A percentile compares a stretch with the other conserved stretches of the same genome.
These are phyloP conservation scores for Candida methanosorbosa DNA, from an alignment of 805 yeast genomes.

Conservation along the genomic window DNA sequence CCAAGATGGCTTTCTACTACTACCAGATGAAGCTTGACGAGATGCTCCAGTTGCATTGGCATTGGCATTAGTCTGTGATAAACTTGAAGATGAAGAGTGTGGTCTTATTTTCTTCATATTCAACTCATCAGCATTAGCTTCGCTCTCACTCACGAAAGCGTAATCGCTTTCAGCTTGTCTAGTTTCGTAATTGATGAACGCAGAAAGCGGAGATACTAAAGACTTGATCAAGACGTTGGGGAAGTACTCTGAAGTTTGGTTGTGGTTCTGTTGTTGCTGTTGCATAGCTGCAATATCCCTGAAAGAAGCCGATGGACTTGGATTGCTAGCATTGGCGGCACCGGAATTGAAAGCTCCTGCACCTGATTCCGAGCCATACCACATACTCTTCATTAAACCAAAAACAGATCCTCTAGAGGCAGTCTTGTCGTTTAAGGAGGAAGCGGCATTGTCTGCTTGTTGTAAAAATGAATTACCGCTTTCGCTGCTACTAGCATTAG, in stretches of 20 bases:
- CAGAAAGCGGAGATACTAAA: not conserved
- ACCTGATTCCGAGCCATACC: too few species aligned
- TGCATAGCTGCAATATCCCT: too few species aligned
- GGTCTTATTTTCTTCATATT: not conserved
- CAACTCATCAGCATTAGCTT: conserved; percentile 10
- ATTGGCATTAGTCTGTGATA: not conserved
- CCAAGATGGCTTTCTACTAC: conserved; percentile 14
- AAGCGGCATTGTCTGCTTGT: too few species aligned
- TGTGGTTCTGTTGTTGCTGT: too few species aligned
- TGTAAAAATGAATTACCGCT: too few species aligned
- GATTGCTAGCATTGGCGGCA: too few species aligned
- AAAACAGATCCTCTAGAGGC: too few species aligned
- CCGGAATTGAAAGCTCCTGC: too few species aligned
- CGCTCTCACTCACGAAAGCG: conserved; percentile 37
- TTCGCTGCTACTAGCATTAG: too few species aligned
- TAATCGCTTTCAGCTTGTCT: conserved; percentile 19
- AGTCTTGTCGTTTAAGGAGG: too few species aligned
- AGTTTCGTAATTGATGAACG: not conserved
- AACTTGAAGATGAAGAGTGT: not conserved
- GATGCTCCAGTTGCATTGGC: not conserved
- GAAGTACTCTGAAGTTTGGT: not conserved
- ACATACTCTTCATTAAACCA: too few species aligned
- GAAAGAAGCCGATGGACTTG: not conserved
- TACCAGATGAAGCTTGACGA: conserved; percentile 3
- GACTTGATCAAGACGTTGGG: not conserved